Base-by-base conservation (phyloP, 1,139 yeast species). In the Komagataea norvegica region DNA sequence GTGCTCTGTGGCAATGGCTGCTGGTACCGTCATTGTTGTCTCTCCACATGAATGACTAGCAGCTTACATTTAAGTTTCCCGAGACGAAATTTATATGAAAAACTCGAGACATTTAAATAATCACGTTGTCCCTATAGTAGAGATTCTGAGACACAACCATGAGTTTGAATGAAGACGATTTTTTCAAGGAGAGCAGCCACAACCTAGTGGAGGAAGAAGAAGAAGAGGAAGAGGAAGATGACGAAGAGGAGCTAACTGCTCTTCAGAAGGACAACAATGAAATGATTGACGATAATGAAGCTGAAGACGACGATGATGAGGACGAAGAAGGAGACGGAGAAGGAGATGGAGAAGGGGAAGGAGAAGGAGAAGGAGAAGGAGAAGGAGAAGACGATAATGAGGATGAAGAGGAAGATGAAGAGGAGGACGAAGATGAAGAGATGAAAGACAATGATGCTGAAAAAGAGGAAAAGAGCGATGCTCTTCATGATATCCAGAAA, bases 1-100 rank as follows among this genome's bases (percentile, higher is more conserved):
- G 37, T 77, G 62, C 11, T 67, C 64, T 1, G 93, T 81, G 49
- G 75, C 80, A 20, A 88, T 77, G 37, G 91, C 86, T 20, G 16
- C 33, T 10, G 25, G 28, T 13, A 18, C 34, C 8, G 19, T 26
- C 41, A 37, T 37, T 21, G 9, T 19, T 13, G 15, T 11, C 5
- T 31, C 19, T 10, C n/a, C n/a, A n/a, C n/a, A n/a, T n/a, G n/a
- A n/a, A n/a, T n/a, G n/a, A n/a, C n/a, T n/a, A n/a, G n/a, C n/a
- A n/a, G n/a, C n/a, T n/a, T n/a, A n/a, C n/a, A n/a, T n/a, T n/a
- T n/a, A n/a, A n/a, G n/a, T n/a, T n/a, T n/a, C n/a, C n/a, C n/a
- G n/a, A n/a, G n/a, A n/a, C n/a, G n/a, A n/a, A n/a, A n/a, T n/a
- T n/a, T n/a, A n/a, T n/a, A n/a, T n/a, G n/a, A n/a, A n/a, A n/a